Evolutionary conservation across 208 protist genomes (phyloP).

Genomic region (Naegleria lovaniensis): DNA sequence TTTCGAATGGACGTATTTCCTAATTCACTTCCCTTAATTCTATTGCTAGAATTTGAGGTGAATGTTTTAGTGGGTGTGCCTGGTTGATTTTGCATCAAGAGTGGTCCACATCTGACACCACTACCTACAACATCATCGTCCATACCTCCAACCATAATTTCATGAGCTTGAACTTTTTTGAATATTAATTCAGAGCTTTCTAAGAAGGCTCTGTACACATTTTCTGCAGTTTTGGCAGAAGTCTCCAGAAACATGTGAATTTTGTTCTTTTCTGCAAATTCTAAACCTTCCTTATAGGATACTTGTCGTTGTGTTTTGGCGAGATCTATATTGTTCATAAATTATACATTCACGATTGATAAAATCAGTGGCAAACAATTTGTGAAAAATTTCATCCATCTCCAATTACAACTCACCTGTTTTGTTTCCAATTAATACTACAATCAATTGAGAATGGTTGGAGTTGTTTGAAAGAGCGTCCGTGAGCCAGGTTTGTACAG

Average conservation of each 20-base stretch:
- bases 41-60: not conserved
- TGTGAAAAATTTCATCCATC: too few species aligned
- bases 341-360: too few species aligned
- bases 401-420: slow-evolving; percentile 65
- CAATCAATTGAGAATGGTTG: slow-evolving; percentile 76
- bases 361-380: too few species aligned
- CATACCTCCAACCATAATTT: not conserved
- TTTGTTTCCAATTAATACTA: slow-evolving; percentile 99
- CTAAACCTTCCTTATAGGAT: slow-evolving; percentile 83
- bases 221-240: slow-evolving; percentile 83
- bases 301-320: slow-evolving; percentile 37
- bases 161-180: not conserved
- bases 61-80: not conserved
- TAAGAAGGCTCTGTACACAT: not conserved
- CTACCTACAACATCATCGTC: not conserved
- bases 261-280: slow-evolving; percentile 86
- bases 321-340: not conserved
- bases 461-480: slow-evolving; percentile 89
- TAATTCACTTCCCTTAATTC: not conserved
- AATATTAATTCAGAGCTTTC: not conserved
- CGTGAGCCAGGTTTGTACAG: slow-evolving; percentile 90
- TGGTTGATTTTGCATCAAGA: not conserved
- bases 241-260: slow-evolving; percentile 93
- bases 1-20: not conserved
- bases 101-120: not conserved